phyloP scores from a whole-genome alignment of 1,139 yeast species.

The Magnusiomyces ingens region DNA sequence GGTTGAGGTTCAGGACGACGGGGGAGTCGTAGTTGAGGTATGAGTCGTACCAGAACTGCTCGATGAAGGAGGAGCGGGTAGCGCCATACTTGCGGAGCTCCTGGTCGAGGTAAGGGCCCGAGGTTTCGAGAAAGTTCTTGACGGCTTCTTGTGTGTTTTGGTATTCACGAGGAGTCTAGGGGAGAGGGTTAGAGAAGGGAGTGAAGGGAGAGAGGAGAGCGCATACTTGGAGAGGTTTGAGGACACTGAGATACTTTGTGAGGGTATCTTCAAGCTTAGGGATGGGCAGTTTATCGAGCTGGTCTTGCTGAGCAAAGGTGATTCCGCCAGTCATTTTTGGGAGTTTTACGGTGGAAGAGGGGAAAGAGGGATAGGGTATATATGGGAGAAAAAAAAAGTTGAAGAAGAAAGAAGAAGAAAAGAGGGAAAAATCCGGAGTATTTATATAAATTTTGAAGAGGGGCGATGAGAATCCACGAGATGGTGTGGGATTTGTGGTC shows the following conservation, averaged over 20 bases:
- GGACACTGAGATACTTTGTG: slow-evolving; percentile 51
- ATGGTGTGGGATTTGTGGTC: too few relatives aligned
- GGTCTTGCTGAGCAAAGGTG: slow-evolving; percentile 53
- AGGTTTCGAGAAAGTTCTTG: slow-evolving; percentile 46
- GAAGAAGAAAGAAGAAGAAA: too few relatives aligned
- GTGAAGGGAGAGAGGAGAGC: slow-evolving; percentile 23
- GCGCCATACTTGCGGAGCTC: slow-evolving; percentile 58
- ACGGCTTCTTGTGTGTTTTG: slow-evolving; percentile 56
- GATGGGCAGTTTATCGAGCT: slow-evolving; percentile 62
- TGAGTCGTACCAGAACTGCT: slow-evolving; percentile 90
- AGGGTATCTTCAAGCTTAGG: slow-evolving; percentile 68
- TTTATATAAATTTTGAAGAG: too few relatives aligned
- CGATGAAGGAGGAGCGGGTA: slow-evolving; percentile 69
- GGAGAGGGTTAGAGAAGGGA: not conserved
- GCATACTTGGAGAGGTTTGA: slow-evolving; percentile 53
- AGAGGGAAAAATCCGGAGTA: too few relatives aligned
- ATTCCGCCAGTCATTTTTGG: slow-evolving; percentile 12
- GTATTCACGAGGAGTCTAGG: slow-evolving; percentile 55
- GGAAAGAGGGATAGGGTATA: too few relatives aligned
- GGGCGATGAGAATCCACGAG: too few relatives aligned
- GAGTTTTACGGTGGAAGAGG: too few relatives aligned
- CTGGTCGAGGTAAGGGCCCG: slow-evolving; percentile 57
- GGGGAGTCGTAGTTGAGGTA: slow-evolving; percentile 79
- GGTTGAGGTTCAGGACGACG: slow-evolving; percentile 80
- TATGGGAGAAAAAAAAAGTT: too few relatives aligned